A percentile compares a stretch with the other conserved stretches of the same genome.
Evolutionary conservation across 805 yeast genomes (phyloP).

Genomic region (Torulaspora maleeae): DNA sequence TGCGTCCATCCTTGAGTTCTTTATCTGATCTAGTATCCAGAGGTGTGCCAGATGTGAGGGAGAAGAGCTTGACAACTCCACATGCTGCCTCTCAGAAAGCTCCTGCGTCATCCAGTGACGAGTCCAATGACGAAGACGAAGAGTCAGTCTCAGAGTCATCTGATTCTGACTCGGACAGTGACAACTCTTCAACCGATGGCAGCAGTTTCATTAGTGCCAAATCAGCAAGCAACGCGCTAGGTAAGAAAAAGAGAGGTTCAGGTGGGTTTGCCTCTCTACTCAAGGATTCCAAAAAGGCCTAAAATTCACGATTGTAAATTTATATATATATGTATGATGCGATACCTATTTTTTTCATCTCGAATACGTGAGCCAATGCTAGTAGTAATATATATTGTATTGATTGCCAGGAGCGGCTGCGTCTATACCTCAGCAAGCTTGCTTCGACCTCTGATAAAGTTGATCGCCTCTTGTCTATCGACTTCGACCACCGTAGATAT

Average conservation of each 20-base stretch:
- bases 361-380: slow-evolving; percentile 2
- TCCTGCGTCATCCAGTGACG: background rate
- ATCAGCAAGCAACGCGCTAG: slow-evolving; percentile 40
- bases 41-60: slow-evolving; percentile 66
- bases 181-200: slow-evolving; percentile 25
- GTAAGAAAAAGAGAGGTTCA: slow-evolving; percentile 37
- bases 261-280: slow-evolving; percentile 48
- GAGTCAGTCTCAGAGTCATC: slow-evolving; percentile 21
- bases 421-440: slow-evolving; percentile 25
- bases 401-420: background rate
- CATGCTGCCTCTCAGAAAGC: slow-evolving; percentile 2
- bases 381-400: background rate
- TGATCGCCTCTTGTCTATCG: slow-evolving; percentile 64
- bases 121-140: slow-evolving; percentile 14
- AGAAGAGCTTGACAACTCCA: slow-evolving; percentile 30
- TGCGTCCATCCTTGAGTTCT: slow-evolving; percentile 45
- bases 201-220: slow-evolving; percentile 42
- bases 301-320: slow-evolving; percentile 4
- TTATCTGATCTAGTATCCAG: slow-evolving; percentile 56
- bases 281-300: slow-evolving; percentile 41
- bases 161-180: slow-evolving; percentile 22
- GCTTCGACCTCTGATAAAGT: slow-evolving; percentile 66
- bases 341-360: background rate
- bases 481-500: slow-evolving; percentile 75
- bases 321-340: background rate